Percentiles rank a stretch among this genome's conserved stretches.
Conservation (phyloP, 2,329 filamentous ascomycete genomes). For the Botrytis medusae region DNA sequence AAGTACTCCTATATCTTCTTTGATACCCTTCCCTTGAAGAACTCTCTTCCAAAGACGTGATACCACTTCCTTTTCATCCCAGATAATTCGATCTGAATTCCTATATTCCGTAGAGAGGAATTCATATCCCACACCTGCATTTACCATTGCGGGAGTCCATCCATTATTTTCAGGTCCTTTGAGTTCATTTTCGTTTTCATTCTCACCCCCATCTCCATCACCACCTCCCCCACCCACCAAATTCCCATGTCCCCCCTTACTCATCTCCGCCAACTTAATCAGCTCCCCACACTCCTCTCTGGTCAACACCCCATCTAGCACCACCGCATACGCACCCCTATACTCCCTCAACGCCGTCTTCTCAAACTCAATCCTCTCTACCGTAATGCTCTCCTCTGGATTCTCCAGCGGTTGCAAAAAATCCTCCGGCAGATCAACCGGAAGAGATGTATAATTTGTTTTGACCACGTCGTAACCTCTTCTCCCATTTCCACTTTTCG, state of each 20-base stretch:
- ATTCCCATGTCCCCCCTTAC: slow-evolving; percentile 16
- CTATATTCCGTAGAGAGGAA: slow-evolving; percentile 56
- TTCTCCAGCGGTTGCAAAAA: slow-evolving; percentile 53
- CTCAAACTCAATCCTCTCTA: slow-evolving; percentile 54
- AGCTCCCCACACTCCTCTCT: slow-evolving; percentile 7
- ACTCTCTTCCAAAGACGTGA: slow-evolving; percentile 64
- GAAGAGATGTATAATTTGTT: slow-evolving; percentile 41
- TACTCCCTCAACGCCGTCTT: slow-evolving; percentile 53
- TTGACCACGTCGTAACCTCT: slow-evolving; percentile 20
- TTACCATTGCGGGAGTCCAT: slow-evolving; percentile 19
- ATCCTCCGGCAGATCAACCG: slow-evolving; percentile 45
- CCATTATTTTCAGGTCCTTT: slow-evolving; percentile 1
- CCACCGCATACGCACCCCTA: slow-evolving; percentile 54
- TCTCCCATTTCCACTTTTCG: background rate
- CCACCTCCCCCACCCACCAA: background rate
- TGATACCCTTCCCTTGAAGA: slow-evolving; percentile 46
- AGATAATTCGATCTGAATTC: slow-evolving; percentile 75
- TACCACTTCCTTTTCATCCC: slow-evolving; percentile 63
- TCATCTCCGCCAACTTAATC: slow-evolving; percentile 17
- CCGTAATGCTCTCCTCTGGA: slow-evolving; percentile 31
- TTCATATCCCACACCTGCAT: slow-evolving; percentile 60
- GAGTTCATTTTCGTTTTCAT: background rate
- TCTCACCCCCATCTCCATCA: background rate
- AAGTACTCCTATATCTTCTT: slow-evolving; percentile 43
- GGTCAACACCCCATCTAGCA: slow-evolving; percentile 51